Evolutionary conservation across 768 basidiomycete species (phyloP).

Genomic region (Boletus coccyginus): DNA sequence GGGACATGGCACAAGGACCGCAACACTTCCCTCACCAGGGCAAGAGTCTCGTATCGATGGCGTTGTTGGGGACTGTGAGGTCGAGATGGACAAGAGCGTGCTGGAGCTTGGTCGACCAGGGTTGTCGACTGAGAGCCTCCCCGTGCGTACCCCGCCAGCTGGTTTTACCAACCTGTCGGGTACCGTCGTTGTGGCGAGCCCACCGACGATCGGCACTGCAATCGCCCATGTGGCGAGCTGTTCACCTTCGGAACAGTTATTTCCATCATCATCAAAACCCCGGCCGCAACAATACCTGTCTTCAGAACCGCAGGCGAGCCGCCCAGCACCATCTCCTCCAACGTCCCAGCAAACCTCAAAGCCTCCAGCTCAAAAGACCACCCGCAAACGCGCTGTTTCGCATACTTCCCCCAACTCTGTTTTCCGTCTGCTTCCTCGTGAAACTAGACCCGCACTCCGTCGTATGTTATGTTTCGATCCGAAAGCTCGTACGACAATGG

Average conservation of each 20-base stretch:
- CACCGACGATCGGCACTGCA: conserved; percentile 2
- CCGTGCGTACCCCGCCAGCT: conserved; percentile 15
- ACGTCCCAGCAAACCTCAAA: conserved; percentile 27
- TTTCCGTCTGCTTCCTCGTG: conserved; percentile 92
- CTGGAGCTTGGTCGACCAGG: conserved; percentile 72
- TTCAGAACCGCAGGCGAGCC: conserved; percentile 20
- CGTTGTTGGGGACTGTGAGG: background rate
- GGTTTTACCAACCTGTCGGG: background rate
- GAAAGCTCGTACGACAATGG: conserved; percentile 83
- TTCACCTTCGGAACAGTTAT: conserved; percentile 2
- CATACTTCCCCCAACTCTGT: conserved; percentile 68
- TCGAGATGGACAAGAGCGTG: conserved; percentile 72
- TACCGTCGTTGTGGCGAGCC: background rate
- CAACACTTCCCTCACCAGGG: conserved; percentile 33
- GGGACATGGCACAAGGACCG: conserved; percentile 21
- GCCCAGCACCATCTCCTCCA: conserved; percentile 26
- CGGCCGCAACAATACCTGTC: conserved; percentile 9
- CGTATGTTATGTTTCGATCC: conserved; percentile 95
- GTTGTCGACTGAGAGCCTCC: conserved; percentile 71
- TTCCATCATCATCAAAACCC: conserved; percentile 4
- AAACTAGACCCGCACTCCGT: conserved; percentile 84
- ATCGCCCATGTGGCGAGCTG: background rate
- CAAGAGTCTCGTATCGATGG: conserved; percentile 3
- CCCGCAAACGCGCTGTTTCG: conserved; percentile 24
- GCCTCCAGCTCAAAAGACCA: conserved; percentile 44